Evolutionary conservation across 108 stramenopile genomes (phyloP).

Genomic region (Seminavis robusta): DNA sequence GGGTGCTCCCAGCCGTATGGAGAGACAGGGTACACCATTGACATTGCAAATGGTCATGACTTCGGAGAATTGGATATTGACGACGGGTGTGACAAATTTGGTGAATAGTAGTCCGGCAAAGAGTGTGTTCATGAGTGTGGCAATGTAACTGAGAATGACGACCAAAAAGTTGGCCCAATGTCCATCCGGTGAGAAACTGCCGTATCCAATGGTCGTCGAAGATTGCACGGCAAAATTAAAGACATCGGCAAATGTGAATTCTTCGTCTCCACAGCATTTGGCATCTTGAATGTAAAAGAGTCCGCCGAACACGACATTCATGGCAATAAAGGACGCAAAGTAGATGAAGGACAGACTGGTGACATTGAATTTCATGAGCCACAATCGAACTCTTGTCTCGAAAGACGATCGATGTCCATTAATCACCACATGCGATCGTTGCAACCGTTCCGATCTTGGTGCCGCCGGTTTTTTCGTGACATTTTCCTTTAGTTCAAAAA

Average conservation of each 20-base stretch:
- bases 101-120: slow-evolving; percentile 19
- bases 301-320: slow-evolving; percentile 6
- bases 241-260: slow-evolving; percentile 3
- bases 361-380: slow-evolving; percentile 1
- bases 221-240: slow-evolving; percentile 19
- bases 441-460: neutral
- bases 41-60: slow-evolving; percentile 23
- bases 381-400: slow-evolving; percentile 10
- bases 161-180: slow-evolving; percentile 6
- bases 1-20: slow-evolving; percentile 20
- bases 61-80: slow-evolving; percentile 18
- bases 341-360: neutral
- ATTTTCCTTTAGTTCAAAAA: slow-evolving; percentile 13
- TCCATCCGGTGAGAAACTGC: slow-evolving; percentile 1
- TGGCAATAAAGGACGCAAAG: slow-evolving; percentile 1
- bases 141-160: neutral
- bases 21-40: slow-evolving; percentile 19
- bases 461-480: slow-evolving; percentile 7
- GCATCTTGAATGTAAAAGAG: slow-evolving; percentile 2
- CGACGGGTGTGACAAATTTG: slow-evolving; percentile 21
- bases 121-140: slow-evolving; percentile 11
- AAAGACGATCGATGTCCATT: neutral
- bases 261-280: slow-evolving; percentile 7
- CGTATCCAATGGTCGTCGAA: slow-evolving; percentile 25
- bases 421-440: neutral